Conservation (phyloP, 1,139 yeast genomes). For the Suhomyces coccinellae region DNA sequence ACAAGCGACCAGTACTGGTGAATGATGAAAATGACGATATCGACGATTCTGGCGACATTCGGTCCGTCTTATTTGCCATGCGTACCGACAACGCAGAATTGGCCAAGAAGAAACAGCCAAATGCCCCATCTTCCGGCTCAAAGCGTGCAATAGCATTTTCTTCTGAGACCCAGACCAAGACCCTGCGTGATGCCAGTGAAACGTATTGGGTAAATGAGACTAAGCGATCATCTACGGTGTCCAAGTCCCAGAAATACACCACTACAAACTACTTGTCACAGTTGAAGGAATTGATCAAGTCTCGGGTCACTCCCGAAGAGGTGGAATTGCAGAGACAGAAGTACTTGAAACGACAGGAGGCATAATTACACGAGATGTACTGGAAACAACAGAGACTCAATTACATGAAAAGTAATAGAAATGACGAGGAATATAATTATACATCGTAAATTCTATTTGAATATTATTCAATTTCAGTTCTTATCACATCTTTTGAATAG, state of each 20-base stretch:
- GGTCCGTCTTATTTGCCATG: conserved; percentile 2
- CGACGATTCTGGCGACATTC: not conserved
- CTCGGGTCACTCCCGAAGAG: not conserved
- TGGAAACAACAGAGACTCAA: too few relatives aligned
- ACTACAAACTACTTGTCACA: not conserved
- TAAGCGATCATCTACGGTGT: not conserved
- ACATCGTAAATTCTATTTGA: too few relatives aligned
- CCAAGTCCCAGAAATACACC: not conserved
- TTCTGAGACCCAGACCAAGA: too few relatives aligned
- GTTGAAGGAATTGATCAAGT: not conserved
- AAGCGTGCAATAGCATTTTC: too few relatives aligned
- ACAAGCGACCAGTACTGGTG: not conserved
- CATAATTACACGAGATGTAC: too few relatives aligned
- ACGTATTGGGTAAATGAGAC: not conserved
- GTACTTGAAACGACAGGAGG: conserved; percentile 5
- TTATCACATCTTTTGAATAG: too few relatives aligned
- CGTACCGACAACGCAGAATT: not conserved
- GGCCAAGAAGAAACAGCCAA: too few relatives aligned
- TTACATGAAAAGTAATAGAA: too few relatives aligned
- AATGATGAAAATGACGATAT: not conserved
- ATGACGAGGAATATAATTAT: too few relatives aligned
- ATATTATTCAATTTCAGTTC: too few relatives aligned
- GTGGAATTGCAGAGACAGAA: conserved; percentile 3
- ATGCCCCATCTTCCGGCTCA: too few relatives aligned
- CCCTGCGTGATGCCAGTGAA: too few relatives aligned